Evolutionary conservation across 345 rosid genomes (phyloP).

Genomic region (Acer campestre): DNA sequence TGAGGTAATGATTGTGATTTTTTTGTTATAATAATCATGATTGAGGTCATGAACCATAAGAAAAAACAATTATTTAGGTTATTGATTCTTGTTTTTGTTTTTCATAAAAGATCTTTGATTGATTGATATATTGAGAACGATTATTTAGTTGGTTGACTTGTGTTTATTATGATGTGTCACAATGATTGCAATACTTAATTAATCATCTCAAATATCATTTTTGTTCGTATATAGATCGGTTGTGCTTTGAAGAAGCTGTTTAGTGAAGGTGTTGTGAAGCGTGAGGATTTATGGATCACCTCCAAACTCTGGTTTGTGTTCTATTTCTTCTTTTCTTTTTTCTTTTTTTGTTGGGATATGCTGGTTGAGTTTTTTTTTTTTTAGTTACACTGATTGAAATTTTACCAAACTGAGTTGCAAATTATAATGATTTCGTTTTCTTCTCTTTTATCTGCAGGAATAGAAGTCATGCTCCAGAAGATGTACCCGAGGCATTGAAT

Average conservation of each 20-base stretch:
- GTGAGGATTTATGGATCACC: constrained; percentile 38
- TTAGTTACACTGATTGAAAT: too few species aligned
- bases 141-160: too few species aligned
- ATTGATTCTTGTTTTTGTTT: too few species aligned
- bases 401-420: neutral
- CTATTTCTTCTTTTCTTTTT: neutral
- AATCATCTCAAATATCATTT: neutral
- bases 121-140: too few species aligned
- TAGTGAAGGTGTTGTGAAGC: constrained; percentile 36
- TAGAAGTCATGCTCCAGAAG: constrained; percentile 49
- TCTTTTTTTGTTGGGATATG: neutral
- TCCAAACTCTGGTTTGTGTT: constrained; percentile 43
- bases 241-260: constrained; percentile 28
- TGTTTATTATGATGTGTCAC: too few species aligned
- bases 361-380: neutral
- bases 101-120: too few species aligned
- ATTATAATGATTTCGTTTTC: neutral
- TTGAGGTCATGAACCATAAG: neutral
- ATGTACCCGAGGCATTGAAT: constrained; percentile 49
- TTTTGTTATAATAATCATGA: neutral
- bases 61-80: too few species aligned
- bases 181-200: neutral
- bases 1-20: constrained; percentile 30
- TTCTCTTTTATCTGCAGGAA: constrained; percentile 29
- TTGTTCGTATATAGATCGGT: constrained; percentile 27